Evolutionary conservation across 75 land plant species (phyloP).

Genomic region (Chamaecyparis obtusa): DNA sequence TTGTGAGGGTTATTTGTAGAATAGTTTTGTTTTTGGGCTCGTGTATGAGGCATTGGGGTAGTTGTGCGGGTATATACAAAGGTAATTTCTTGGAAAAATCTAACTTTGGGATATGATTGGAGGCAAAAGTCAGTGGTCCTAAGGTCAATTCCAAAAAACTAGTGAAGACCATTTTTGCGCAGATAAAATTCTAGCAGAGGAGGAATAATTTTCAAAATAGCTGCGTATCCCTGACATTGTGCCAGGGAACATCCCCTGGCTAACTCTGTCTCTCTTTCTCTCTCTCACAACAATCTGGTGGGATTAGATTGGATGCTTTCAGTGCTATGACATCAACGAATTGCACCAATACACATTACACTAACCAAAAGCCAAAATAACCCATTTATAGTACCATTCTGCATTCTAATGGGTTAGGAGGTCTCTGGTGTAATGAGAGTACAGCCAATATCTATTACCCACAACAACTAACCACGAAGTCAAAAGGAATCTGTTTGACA

Average conservation of each 20-base stretch:
- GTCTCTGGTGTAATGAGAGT: neutral
- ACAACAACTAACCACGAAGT: neutral
- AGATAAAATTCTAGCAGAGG: neutral
- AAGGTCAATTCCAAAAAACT: neutral
- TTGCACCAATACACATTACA: neutral
- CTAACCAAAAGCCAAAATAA: neutral
- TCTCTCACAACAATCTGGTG: neutral
- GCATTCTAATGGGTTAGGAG: neutral
- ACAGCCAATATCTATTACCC: neutral
- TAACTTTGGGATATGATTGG: neutral
- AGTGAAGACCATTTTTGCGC: neutral
- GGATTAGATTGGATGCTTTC: neutral
- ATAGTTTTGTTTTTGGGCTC: neutral
- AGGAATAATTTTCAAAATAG: neutral
- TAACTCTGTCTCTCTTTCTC: neutral
- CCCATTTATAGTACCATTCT: neutral
- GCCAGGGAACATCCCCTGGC: slow-evolving; percentile 1
- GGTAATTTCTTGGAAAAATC: neutral
- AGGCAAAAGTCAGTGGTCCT: neutral
- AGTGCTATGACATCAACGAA: neutral
- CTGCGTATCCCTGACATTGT: neutral
- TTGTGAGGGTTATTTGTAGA: neutral
- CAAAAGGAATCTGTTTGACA: neutral
- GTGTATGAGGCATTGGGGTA: neutral
- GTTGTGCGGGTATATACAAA: neutral